These are phyloP conservation scores for Aaosphaeria pasadenensis DNA, from an alignment of 2,329 filamentous ascomycete species.

Conservation along the genomic window DNA sequence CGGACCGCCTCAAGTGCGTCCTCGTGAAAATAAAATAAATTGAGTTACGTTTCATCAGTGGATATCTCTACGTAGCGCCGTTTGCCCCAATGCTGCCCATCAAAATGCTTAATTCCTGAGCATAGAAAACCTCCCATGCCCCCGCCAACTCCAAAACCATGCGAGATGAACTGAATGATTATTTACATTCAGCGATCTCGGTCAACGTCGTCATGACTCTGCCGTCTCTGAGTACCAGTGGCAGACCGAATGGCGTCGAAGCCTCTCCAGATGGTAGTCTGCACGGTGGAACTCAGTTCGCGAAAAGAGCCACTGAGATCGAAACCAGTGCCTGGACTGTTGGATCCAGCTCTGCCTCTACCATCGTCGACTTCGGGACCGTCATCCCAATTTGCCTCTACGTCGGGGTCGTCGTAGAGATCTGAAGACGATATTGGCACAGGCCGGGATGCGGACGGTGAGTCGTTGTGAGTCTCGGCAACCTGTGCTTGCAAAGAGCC, in stretches of 20 bases:
- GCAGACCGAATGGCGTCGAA: constrained; percentile 29
- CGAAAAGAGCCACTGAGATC: constrained; percentile 24
- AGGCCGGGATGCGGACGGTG: constrained; percentile 50
- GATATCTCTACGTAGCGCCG: too few relatives aligned
- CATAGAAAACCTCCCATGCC: too few relatives aligned
- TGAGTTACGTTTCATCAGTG: too few relatives aligned
- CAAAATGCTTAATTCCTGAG: too few relatives aligned
- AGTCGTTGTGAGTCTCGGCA: constrained; percentile 44
- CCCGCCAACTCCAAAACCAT: too few relatives aligned
- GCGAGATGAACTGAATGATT: too few relatives aligned
- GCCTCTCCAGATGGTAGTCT: constrained; percentile 34
- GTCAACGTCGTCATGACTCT: constrained; percentile 30
- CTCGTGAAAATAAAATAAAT: too few relatives aligned
- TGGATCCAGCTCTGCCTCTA: constrained; percentile 25
- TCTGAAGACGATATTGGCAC: constrained; percentile 32
- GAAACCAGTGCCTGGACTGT: constrained; percentile 7
- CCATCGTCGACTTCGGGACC: constrained; percentile 43
- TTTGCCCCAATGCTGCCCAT: too few relatives aligned
- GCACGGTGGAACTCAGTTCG: constrained; percentile 30
- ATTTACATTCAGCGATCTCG: constrained; percentile 23
- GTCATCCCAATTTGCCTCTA: constrained; percentile 24
- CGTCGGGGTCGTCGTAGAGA: constrained; percentile 4
- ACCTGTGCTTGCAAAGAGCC: constrained; percentile 46
- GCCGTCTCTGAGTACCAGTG: constrained; percentile 25
- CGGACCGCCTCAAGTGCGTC: too few relatives aligned